Conservation (phyloP, 202 grass and related monocot species). For the Panicum virgatum region DNA sequence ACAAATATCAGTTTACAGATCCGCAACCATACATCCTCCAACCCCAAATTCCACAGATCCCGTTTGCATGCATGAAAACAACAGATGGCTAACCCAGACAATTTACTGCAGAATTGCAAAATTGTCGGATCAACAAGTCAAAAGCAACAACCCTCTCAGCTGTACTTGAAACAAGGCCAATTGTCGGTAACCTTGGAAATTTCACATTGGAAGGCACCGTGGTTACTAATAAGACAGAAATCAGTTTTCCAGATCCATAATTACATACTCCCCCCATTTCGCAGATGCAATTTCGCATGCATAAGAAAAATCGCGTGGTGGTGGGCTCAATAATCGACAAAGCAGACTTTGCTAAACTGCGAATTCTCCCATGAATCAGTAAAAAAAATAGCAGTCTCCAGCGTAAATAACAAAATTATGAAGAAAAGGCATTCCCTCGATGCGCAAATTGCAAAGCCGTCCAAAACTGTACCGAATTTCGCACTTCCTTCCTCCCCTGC, state of each 20-base stretch:
- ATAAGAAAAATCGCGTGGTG: neutral
- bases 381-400: neutral
- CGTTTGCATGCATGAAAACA: neutral
- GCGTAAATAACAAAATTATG: neutral
- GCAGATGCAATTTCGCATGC: neutral
- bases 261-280: neutral
- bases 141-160: neutral
- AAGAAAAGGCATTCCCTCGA: too few relatives aligned
- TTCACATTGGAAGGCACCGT: neutral
- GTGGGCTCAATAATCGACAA: neutral
- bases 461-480: slow-evolving; percentile 20
- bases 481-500: neutral
- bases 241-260: neutral
- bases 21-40: neutral
- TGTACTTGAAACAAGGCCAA: neutral
- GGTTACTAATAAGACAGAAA: neutral
- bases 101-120: neutral
- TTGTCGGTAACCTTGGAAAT: neutral
- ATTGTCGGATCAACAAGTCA: neutral
- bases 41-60: slow-evolving; percentile 18
- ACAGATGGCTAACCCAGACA: neutral
- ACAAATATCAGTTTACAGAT: neutral
- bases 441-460: too few relatives aligned
- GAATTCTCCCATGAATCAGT: neutral
- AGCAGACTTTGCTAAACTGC: too few relatives aligned